Conservation (phyloP, 805 yeast genomes). For the Zygotorulaspora sp. region DNA sequence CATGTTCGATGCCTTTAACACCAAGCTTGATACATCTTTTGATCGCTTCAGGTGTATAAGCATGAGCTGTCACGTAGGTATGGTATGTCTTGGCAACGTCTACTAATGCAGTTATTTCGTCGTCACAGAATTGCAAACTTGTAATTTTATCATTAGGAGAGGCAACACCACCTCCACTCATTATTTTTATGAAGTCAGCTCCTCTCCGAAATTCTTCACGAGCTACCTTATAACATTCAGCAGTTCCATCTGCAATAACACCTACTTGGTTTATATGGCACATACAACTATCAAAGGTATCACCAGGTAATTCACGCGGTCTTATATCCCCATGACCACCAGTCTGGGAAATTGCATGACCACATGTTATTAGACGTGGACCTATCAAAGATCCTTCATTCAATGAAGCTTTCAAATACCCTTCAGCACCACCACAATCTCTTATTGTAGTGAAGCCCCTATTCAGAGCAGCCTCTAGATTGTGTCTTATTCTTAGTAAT, state of each 20-base stretch:
- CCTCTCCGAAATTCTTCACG: conserved; percentile 15
- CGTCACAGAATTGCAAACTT: conserved; percentile 13
- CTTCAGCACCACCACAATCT: conserved; percentile 17
- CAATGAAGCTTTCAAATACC: conserved; percentile 11
- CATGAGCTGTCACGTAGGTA: conserved; percentile 16
- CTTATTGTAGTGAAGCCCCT: conserved; percentile 13
- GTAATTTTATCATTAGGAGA: conserved; percentile 16
- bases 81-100: conserved; percentile 12
- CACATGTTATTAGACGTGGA: conserved; percentile 13
- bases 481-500: conserved; percentile 11
- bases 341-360: conserved; percentile 16
- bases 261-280: conserved; percentile 12
- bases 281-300: conserved; percentile 12
- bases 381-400: conserved; percentile 11
- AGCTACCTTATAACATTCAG: conserved; percentile 13
- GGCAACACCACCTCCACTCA: conserved; percentile 17
- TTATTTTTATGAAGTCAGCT: conserved; percentile 14
- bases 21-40: conserved; percentile 11
- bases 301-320: conserved; percentile 8
- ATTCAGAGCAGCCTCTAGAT: conserved; percentile 10
- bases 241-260: conserved; percentile 13
- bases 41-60: conserved; percentile 15
- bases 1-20: conserved; percentile 15
- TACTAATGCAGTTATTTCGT: conserved; percentile 14
- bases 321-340: conserved; percentile 17